phyloP scores from a whole-genome alignment of 352 stramenopile genomes.

The Vaucheria bursata region DNA sequence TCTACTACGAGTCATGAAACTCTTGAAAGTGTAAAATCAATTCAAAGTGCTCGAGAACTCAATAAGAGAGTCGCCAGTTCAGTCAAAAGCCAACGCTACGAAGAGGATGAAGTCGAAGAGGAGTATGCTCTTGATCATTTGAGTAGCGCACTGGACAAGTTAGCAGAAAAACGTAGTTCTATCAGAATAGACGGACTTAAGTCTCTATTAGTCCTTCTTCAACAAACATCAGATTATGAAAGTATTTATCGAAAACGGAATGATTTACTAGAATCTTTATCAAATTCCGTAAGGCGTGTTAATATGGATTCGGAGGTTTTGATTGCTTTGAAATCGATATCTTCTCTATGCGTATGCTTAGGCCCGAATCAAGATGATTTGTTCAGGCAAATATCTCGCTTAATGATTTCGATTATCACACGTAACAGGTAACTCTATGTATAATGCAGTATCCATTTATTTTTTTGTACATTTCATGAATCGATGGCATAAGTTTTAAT shows the following conservation, averaged over 20 bases:
- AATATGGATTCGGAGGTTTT: background rate
- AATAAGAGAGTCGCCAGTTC: background rate
- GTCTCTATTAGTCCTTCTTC: background rate
- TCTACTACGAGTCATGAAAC: background rate
- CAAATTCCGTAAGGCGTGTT: background rate
- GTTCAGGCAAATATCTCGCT: slow-evolving; percentile 10
- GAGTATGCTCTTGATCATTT: background rate
- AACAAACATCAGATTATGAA: background rate
- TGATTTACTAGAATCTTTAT: background rate
- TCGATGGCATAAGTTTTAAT: too few relatives aligned
- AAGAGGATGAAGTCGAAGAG: background rate
- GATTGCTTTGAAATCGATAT: slow-evolving; percentile 14
- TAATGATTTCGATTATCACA: slow-evolving; percentile 25
- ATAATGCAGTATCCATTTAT: too few relatives aligned
- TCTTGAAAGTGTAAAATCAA: background rate
- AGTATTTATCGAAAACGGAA: background rate
- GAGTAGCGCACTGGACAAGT: background rate
- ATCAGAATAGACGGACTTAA: background rate
- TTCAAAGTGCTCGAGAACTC: background rate
- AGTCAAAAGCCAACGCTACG: background rate
- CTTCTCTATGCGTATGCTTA: slow-evolving; percentile 37
- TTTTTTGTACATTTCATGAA: too few relatives aligned
- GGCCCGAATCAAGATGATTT: slow-evolving; percentile 30
- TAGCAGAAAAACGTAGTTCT: background rate
- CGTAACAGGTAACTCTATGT: slow-evolving; percentile 23